Base-by-base conservation (phyloP, 1,139 yeast species). In the Hemisphaericaspora lyxosophila region DNA sequence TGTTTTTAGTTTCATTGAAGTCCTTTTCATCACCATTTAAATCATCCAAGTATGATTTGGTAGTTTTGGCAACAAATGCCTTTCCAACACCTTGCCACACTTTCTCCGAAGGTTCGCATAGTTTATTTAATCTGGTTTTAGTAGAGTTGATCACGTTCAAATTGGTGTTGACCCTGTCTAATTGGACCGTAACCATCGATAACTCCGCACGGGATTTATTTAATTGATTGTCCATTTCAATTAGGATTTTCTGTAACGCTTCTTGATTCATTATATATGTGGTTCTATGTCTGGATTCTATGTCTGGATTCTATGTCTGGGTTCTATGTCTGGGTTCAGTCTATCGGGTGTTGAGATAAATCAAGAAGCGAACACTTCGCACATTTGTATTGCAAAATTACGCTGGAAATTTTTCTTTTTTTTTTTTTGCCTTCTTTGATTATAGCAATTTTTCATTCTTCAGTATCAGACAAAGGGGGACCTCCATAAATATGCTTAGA, bases 21-120 rank as follows among this genome's bases (percentile, higher is more conserved):
- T 70, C 75, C 36, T 62, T 61, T 46, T 77, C 76, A 49, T 85
- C 89, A 14, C 60, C 55, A 23, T 64, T 55, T 31, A 86, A 62
- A 34, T 71, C 71, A 12, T 59, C 53, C 38, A 75, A 58, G 57
- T 86, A 85, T 3, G 66, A 60, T 8, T 59, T 51, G 3, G 68
- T 69, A 17, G 73, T 65, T 3, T 63, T 63, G 24, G 62, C 52
- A 7, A 84, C 62, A 55, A 83, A 85, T 45, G 88, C 78, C 61
- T 85, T 85, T 16, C 96, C 96, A 22, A 87, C 76, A 2, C 95
- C 88, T 55, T 86, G 80, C 94, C 95, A 89, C 4, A 89, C 90
- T 2, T 59, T 56, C 15, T 78, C 75, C 25, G 64, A 61, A 3
- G 60, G 60, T 22, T 50, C 57, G 37, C 78, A 70, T 27, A 65